Base-by-base conservation (phyloP, 177 flowering plant species). In the Vitis hybrid region DNA sequence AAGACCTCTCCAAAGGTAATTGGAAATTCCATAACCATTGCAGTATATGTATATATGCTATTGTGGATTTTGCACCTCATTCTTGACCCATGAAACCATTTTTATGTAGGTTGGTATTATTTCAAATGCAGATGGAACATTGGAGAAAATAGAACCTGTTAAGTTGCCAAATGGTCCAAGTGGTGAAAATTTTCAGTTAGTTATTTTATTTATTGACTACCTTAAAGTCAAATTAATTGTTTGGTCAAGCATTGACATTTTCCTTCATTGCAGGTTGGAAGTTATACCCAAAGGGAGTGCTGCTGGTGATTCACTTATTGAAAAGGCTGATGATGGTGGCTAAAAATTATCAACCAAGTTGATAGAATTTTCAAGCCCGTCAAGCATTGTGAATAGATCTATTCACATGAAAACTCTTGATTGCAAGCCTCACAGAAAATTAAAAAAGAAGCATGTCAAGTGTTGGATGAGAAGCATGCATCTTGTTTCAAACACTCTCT, bases 361-460 rank as follows among this genome's bases (percentile, higher is more conserved):
- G 5, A 62, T 71, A 7, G 71, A 66, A 50, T 45, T 66, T 26
- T 51, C 74, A 26, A 39, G 55, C 55, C 16, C 64, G 13, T 68
- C 64, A 16, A 64, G 29, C 69, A 15, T 65, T 52, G 0, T 52
- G 3, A 74, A 26, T 71, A 74, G 33, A 56, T 60, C 67, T 55
- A 49, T 16, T 52, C 62, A 67, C 13, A 18, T n/a, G 26, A 65
- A 69, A 59, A 53, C 72, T 69, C 18, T 51, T 58, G 78, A 77
- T 51, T 29, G 31, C 29, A 51, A 49, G 57, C 33, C 57, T 29
- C 45, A 26, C n/a, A 73, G 16, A 52, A 83, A 72, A 62, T 33
- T 62, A 51, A 86, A 74, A 74, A 86, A 76, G 83, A 83, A 81
- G 79, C 59, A 31, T 64, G 69, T 95, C 74, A 89, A 83, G 78